These are phyloP conservation scores for Proliferodiscus dingleyae DNA, from an alignment of 2,329 filamentous ascomycete species.

Conservation along the genomic window DNA sequence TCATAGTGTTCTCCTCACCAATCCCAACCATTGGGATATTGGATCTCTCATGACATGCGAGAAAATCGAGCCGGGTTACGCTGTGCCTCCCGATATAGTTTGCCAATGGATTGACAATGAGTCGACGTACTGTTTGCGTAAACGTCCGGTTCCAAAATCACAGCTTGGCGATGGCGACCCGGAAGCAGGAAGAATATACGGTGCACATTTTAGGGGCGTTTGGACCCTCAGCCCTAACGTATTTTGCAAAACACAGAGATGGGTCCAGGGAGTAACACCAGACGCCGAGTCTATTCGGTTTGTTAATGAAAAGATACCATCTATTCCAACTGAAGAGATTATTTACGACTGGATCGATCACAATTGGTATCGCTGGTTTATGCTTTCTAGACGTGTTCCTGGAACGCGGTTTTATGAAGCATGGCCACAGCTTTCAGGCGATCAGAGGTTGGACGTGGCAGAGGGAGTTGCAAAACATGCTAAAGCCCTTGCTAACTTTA, in stretches of 20 bases:
- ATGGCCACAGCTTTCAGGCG: slow-evolving; percentile 1
- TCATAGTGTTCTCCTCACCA: neutral
- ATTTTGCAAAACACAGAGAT: slow-evolving; percentile 6
- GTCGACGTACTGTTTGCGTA: slow-evolving; percentile 3
- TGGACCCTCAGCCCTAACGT: slow-evolving; percentile 5
- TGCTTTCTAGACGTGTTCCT: slow-evolving; percentile 4
- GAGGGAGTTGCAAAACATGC: slow-evolving; percentile 4
- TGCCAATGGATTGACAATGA: slow-evolving; percentile 3
- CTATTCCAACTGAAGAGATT: slow-evolving; percentile 4
- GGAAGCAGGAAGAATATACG: neutral
- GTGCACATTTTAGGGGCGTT: neutral
- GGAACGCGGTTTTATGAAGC: slow-evolving; percentile 1
- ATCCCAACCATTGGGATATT: slow-evolving; percentile 4
- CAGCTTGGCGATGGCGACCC: neutral
- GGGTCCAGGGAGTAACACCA: slow-evolving; percentile 4
- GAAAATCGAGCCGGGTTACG: neutral
- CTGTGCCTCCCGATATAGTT: slow-evolving; percentile 3
- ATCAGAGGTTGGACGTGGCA: slow-evolving; percentile 1
- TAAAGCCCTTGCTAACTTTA: slow-evolving; percentile 1
- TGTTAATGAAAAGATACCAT: slow-evolving; percentile 6
- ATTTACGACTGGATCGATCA: slow-evolving; percentile 8
- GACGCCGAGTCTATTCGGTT: slow-evolving; percentile 5
- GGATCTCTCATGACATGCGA: slow-evolving; percentile 9
- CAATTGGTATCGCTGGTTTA: slow-evolving; percentile 1
- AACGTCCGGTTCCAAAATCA: slow-evolving; percentile 1